A percentile compares a stretch with the other conserved stretches of the same genome.
These are phyloP conservation scores for Microdochium trichocladiopsis DNA, from an alignment of 2,329 filamentous ascomycete genomes.

Conservation along the genomic window DNA sequence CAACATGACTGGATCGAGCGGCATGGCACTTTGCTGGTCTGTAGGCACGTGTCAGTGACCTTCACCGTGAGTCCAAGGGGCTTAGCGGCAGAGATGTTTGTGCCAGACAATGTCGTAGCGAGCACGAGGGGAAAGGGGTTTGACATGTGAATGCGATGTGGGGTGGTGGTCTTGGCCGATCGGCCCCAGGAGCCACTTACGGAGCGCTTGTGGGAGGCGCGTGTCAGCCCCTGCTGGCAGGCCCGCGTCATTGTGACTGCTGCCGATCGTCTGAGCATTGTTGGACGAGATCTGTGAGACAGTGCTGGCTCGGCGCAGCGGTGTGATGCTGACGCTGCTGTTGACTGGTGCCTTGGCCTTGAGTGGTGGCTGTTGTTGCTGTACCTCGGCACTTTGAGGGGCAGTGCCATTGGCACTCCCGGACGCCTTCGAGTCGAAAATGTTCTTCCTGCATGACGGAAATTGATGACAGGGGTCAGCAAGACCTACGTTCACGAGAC, in stretches of 20 bases:
- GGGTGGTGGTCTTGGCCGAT: slow-evolving; percentile 6
- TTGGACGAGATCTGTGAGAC: slow-evolving; percentile 13
- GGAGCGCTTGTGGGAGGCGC: not conserved
- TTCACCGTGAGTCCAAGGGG: slow-evolving; percentile 6
- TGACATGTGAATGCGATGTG: not conserved
- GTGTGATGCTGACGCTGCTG: slow-evolving; percentile 27
- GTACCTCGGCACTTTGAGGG: slow-evolving; percentile 35
- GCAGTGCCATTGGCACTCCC: slow-evolving; percentile 11
- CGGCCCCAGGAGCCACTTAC: slow-evolving; percentile 8
- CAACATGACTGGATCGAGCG: slow-evolving; percentile 22
- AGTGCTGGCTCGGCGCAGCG: slow-evolving; percentile 15
- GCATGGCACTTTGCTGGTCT: slow-evolving; percentile 17
- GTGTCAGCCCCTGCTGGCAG: slow-evolving; percentile 6
- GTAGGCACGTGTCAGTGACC: slow-evolving; percentile 18
- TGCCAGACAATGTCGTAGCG: not conserved
- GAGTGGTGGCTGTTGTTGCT: slow-evolving; percentile 19
- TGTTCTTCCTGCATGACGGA: slow-evolving; percentile 18
- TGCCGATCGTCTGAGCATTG: not conserved
- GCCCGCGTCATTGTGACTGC: slow-evolving; percentile 11
- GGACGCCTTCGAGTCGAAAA: slow-evolving; percentile 18
- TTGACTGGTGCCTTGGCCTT: slow-evolving; percentile 25
- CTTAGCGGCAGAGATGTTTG: not conserved
- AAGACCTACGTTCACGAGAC: slow-evolving; percentile 3
- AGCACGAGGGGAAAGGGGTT: not conserved
- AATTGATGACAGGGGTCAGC: slow-evolving; percentile 14